These are phyloP conservation scores for Aspergillus tubingensis DNA, from an alignment of 2,329 filamentous ascomycete genomes.

Conservation along the genomic window DNA sequence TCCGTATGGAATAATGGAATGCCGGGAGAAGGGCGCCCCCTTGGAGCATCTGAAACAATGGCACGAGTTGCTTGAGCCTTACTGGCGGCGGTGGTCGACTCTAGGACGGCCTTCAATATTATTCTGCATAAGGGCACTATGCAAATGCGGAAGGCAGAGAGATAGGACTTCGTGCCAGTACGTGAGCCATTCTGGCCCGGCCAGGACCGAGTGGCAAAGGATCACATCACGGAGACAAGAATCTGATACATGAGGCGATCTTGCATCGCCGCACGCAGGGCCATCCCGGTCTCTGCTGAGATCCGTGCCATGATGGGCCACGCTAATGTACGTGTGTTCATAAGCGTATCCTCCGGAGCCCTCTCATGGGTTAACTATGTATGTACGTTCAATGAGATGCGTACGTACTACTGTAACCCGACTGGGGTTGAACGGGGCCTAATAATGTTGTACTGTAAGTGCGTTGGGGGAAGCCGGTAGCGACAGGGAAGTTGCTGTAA, in stretches of 20 bases:
- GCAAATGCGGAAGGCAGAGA: not conserved
- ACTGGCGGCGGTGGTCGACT: not conserved
- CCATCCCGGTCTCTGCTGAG: constrained; percentile 7
- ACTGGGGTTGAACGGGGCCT: constrained; percentile 4
- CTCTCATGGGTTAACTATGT: constrained; percentile 1
- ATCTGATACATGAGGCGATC: constrained; percentile 12
- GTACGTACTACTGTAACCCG: constrained; percentile 6
- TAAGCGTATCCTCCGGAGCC: not conserved
- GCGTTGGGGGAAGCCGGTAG: constrained; percentile 8
- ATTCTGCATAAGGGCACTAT: not conserved
- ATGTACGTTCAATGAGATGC: constrained; percentile 1
- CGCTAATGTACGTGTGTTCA: constrained; percentile 1
- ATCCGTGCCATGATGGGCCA: constrained; percentile 6
- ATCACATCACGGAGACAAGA: not conserved
- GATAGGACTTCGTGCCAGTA: not conserved
- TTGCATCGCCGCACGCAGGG: constrained; percentile 10
- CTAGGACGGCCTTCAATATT: not conserved
- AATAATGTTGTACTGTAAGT: not conserved
- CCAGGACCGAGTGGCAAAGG: constrained; percentile 4
- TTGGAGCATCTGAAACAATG: constrained; percentile 3
- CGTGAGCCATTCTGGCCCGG: not conserved
- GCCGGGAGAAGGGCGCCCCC: not conserved
- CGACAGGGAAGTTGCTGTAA: constrained; percentile 5
- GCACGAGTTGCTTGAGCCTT: constrained; percentile 7
- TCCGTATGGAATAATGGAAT: constrained; percentile 2